Evolutionary conservation across 2,329 filamentous ascomycete species (phyloP).

Genomic region (Aspergillus sp.): DNA sequence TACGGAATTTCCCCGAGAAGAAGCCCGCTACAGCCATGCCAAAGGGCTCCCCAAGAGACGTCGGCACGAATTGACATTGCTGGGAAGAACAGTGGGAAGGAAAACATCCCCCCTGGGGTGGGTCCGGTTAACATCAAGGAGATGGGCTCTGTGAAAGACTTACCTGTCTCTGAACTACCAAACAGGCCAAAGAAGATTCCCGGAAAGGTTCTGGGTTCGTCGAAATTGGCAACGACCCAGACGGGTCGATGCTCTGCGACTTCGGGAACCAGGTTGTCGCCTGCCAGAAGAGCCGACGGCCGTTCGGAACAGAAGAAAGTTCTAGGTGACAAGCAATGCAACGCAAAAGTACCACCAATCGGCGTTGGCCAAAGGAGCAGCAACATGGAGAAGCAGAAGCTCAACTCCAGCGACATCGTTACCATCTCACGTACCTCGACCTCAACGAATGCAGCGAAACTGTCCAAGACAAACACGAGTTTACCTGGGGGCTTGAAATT

Average conservation of each 20-base stretch:
- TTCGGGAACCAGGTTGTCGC: constrained; percentile 1
- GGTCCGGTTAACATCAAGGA: constrained; percentile 11
- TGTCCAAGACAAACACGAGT: constrained; percentile 14
- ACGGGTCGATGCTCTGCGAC: background rate
- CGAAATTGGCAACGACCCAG: constrained; percentile 7
- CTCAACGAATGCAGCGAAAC: constrained; percentile 7
- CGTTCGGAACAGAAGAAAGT: constrained; percentile 3
- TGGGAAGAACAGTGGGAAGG: constrained; percentile 51
- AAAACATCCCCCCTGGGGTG: constrained; percentile 53
- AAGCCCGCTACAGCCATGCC: constrained; percentile 40
- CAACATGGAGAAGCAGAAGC: background rate
- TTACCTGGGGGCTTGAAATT: constrained; percentile 21
- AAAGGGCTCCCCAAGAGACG: constrained; percentile 31
- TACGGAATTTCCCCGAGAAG: constrained; percentile 19
- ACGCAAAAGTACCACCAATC: constrained; percentile 2
- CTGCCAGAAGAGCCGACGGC: constrained; percentile 5
- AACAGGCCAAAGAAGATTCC: constrained; percentile 13
- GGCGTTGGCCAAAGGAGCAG: background rate
- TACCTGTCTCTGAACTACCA: constrained; percentile 9
- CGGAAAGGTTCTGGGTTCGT: constrained; percentile 12
- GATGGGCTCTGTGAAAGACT: constrained; percentile 7
- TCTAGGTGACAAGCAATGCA: constrained; percentile 9
- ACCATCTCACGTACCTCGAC: constrained; percentile 7
- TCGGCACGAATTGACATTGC: constrained; percentile 37
- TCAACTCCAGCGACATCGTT: constrained; percentile 1